Conservation (phyloP, 164 flowering plant genomes). For the Litsea cubeba region DNA sequence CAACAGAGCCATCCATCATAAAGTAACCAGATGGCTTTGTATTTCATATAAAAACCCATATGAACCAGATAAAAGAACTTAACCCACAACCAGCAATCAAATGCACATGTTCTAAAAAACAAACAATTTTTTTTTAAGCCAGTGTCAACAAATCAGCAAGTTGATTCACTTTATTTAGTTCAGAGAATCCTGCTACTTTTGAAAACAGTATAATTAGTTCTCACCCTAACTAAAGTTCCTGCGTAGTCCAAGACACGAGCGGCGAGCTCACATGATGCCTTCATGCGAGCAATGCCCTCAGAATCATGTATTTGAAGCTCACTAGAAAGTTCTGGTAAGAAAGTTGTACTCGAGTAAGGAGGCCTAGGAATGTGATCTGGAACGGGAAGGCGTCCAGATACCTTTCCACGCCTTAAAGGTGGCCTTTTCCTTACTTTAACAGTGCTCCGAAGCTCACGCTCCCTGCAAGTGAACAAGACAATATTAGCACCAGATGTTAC, state of each 20-base stretch:
- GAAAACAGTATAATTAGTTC: constrained; percentile 9
- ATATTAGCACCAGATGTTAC: neutral
- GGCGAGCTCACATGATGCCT: constrained; percentile 87
- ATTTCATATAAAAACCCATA: too few species aligned
- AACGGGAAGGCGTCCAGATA: constrained; percentile 66
- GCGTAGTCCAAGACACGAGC: constrained; percentile 84
- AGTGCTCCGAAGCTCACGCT: constrained; percentile 44
- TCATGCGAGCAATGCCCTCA: constrained; percentile 74
- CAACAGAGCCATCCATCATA: too few species aligned
- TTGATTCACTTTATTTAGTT: neutral
- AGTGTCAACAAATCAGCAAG: neutral
- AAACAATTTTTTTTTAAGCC: neutral
- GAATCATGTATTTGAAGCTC: constrained; percentile 71
- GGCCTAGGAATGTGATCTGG: constrained; percentile 90
- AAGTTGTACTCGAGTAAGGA: constrained; percentile 56
- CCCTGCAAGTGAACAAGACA: constrained; percentile 28
- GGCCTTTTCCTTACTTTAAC: constrained; percentile 36
- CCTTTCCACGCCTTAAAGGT: constrained; percentile 77
- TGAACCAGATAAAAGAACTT: too few species aligned
- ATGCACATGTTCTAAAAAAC: neutral
- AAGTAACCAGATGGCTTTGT: too few species aligned
- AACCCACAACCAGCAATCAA: neutral
- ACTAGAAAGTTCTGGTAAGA: constrained; percentile 61
- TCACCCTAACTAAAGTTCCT: constrained; percentile 86
- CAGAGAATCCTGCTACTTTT: neutral